Base-by-base conservation (phyloP, 108 stramenopile species). In the Skeletonema grethae region DNA sequence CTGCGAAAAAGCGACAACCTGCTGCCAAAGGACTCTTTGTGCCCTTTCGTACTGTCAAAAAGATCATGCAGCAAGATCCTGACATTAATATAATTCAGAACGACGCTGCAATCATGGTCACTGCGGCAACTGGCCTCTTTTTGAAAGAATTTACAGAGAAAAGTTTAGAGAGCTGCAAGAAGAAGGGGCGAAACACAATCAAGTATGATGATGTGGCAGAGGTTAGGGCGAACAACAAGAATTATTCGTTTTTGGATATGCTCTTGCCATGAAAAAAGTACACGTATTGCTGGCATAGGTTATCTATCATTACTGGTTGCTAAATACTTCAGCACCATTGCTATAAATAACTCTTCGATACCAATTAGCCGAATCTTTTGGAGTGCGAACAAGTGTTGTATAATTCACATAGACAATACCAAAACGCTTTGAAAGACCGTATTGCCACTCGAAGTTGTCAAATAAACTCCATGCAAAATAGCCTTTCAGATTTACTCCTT, bases 391-490 rank as follows among this genome's bases (percentile, higher is more conserved):
- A 24, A 84, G 59, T 4, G 95, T 94, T 20, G 85, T 82, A 73
- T 88, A 98, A 81, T 98, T 88, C 15, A 98, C 96, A 67, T 88
- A 82, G 45, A 85, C 85, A 35, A 98, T 60, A 15, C 97, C 97
- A 73, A 98, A 98, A 39, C 96, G 70, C 59, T 83, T 84, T 48
- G 72, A 70, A 68, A 94, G 93, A 16, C 97, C 97, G 67, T 85
- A 95, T 58, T 93, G 82, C 97, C 97, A 98, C 59, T 97, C 97
- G 70, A 96, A 98, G 53, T 97, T 68, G 68, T 96, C 94, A 87
- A 98, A 85, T 34, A 98, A 79, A 61, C 83, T 83, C 97, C 97
- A 98, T 31, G 94, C 95, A 84, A 92, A 98, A 70, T 97, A 98
- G n/a, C 95, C 97, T 24, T 68, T 63, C 24, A 98, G 73, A 29